Evolutionary conservation across 305 asterid species (phyloP), one percentile per base, ranked within the genome.

Genomic region (Fraxinus nigra): DNA sequence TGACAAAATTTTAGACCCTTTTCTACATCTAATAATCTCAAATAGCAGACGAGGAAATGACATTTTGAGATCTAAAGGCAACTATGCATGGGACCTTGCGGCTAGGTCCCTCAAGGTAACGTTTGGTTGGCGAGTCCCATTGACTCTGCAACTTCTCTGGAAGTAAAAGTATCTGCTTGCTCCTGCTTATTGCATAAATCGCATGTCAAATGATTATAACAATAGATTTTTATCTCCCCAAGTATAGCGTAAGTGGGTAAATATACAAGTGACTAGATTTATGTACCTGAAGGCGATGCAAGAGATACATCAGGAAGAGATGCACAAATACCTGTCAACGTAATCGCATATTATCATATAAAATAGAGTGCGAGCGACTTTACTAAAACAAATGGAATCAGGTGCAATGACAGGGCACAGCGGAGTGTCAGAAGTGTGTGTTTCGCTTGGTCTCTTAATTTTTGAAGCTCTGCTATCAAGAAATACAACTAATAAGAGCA

Each of bases 281-380:
- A 24, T 78, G 72, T 92, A 96, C 99, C 99, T 97, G 99, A 88
- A 97, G 98, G 80, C 91, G 97, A 88, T 97, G 99, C 91, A 97
- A 88, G 84, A 97, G 96, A 91, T 93, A 90, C 99, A 97, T 97
- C 95, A 97, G 89, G 92, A 97, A 97, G 88, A 97, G 97, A 87
- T 97, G 99, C 86, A 97, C 98, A 85, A 95, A 97, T 72, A 97
- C 99, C 99, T 97, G 97, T 81, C 84, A 88, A 80, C 83, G 81
- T 86, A 10, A 84, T 33, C 79, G 79, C 24, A 75, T 24, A 11
- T 77, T 70, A 83, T 85, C 79, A 83, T 78, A 30, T 33, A 83
- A 81, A 9, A 72, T 46, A 82, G 67, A 63, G 78, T 76, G 79
- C 72, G 20, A 22, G 79, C 72, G 20, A 22, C 22, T 30, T 13